Base-by-base conservation (phyloP, 345 rosid genomes). In the Noccaea caerulescens region DNA sequence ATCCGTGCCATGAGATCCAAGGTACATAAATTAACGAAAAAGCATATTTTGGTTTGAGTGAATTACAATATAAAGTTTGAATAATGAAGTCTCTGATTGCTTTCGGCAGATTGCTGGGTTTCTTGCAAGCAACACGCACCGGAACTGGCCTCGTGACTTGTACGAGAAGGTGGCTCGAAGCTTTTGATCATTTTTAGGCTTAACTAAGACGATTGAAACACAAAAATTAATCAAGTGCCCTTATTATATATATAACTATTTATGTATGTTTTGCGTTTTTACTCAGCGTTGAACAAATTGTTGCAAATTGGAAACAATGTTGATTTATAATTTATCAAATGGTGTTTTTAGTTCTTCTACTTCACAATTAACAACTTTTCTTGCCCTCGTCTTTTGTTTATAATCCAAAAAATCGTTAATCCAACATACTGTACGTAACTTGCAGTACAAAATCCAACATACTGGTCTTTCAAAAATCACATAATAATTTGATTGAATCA, bases 141-240 rank as follows among this genome's bases (percentile, higher is more conserved):
- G 82, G 80, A 91, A 89, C 73, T 93, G 97, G 95, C 98, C 98
- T 36, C 93, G 86, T 10, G 97, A 91, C 63, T 72, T 93, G 72
- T 93, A 83, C 7, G 93, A 89, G 51, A 93, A 83, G 84, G 93
- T 87, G 59, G 88, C 90, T 38, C 79, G 82, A 72, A 83, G 88
- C 86, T 83, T 93, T 79, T 93, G 88, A 88, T 74, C 50, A 46
- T 41, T 50, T 39, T 23, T 36, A 16, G 30, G 41, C 51, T 57
- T 58, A 33, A 56, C 57, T 51, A 23, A 51, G 34, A 51, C 34
- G 3, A 56, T 13, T 33, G 11, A 34, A 14, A 38, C 37, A 38
- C 9, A 50, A 50, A 18, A 16, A 51, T 51, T 51, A 51, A 51
- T 7, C 10, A 51, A 23, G 33, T 39, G 52, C 25, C 25, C 16